These are phyloP conservation scores for Macrotyloma uniflorum DNA, from an alignment of 306 rosid genomes.

Conservation along the genomic window DNA sequence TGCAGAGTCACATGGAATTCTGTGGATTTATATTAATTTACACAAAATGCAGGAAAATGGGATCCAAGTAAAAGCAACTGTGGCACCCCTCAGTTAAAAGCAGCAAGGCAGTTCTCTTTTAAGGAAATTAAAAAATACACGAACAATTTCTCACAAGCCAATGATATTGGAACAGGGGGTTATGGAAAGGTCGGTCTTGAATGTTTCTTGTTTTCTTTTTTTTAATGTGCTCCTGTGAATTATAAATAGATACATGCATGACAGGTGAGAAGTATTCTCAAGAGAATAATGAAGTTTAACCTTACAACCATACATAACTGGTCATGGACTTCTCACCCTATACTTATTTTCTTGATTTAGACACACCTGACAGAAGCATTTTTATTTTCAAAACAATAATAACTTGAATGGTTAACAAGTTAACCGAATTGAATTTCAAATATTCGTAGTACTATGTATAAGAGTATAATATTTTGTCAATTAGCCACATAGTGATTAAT, in stretches of 20 bases:
- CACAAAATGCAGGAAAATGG: slow-evolving; percentile 42
- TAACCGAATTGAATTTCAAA: slow-evolving; percentile 8
- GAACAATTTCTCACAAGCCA: slow-evolving; percentile 44
- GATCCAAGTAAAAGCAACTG: slow-evolving; percentile 41
- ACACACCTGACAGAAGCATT: not conserved
- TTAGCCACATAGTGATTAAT: not conserved
- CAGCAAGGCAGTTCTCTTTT: slow-evolving; percentile 56
- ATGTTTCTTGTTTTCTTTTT: not conserved
- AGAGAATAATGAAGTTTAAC: not conserved
- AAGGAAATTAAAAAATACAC: slow-evolving; percentile 61
- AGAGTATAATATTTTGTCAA: not conserved
- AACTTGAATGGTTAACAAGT: not conserved
- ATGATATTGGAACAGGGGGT: slow-evolving; percentile 54
- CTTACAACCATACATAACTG: not conserved
- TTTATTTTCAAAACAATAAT: not conserved
- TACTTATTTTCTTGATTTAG: not conserved
- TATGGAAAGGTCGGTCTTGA: slow-evolving; percentile 71
- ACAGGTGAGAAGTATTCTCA: not conserved
- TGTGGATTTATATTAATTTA: not conserved
- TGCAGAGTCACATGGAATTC: not conserved
- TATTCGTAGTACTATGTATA: not conserved
- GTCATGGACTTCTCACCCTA: not conserved
- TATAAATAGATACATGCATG: not conserved
- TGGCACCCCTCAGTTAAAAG: slow-evolving; percentile 38
- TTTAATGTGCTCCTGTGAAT: not conserved